Base-by-base conservation (phyloP, 805 yeast genomes). In the Phaffomyces thermotolerans region DNA sequence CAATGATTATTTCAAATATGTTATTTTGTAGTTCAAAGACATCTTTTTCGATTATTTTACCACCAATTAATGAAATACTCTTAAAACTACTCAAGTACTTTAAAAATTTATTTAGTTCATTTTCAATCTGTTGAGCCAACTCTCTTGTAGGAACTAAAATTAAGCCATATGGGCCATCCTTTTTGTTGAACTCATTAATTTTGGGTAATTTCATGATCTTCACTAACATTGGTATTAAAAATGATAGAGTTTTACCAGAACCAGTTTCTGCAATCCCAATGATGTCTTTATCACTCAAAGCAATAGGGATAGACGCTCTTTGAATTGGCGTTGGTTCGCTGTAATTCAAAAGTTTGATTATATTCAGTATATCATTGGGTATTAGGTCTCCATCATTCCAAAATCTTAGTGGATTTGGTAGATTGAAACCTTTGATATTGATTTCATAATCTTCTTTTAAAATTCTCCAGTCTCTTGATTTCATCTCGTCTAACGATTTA, bases 221-320 rank as follows among this genome's bases (percentile, higher is more conserved):
- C 2, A 78, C 59, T 9, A 85, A 57, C 40, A 87, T 63, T 0
- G 99, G 98, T 2, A 91, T 62, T 10, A 85, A 59, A 62, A 81
- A 91, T 2, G 95, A 83, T 12, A 90, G 67, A 0, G 99, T 91
- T 59, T 93, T 91, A 54, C 99, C 99, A 1, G 95, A 85, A 12
- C 99, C 99, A 0, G 99, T 91, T 52, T 89, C 89, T 0, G 98
- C 97, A n/a, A 90, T 75, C 13, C 96, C 98, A 18, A 90, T 71
- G 2, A 86, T 68, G 59, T 91, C 96, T 22, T 77, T 63, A 4
- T 72, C 66, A 0, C 66, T 59, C 20, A 81, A 53, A 0, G 83
- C 81, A 23, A 81, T 65, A 0, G 97, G 96, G 5, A 91, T 78
- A 0, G 96, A 74, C 0, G 95, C 93, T 49, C 96, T 66, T 60